phyloP scores from a whole-genome alignment of 2,329 filamentous ascomycete genomes.

The Aspergillus neoniger region DNA sequence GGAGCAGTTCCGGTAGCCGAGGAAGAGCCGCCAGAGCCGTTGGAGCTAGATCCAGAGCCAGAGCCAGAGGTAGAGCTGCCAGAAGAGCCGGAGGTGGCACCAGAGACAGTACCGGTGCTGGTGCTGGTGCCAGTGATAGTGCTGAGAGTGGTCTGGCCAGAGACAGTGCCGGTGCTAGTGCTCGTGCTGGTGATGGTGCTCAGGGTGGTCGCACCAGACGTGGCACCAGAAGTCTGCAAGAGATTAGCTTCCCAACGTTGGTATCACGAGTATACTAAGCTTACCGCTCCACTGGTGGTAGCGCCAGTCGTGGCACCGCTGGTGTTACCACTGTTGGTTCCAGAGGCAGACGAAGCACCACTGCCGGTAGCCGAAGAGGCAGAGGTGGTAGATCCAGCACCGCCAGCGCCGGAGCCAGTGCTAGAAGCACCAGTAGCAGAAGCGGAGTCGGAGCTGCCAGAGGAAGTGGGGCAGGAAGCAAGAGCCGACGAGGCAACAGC shows the following conservation, averaged over 20 bases:
- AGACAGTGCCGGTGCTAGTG: constrained; percentile 10
- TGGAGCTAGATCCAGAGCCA: constrained; percentile 21
- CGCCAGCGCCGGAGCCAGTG: constrained; percentile 23
- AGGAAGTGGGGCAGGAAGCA: constrained; percentile 33
- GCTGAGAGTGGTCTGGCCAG: constrained; percentile 6
- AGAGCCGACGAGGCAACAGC: constrained; percentile 37
- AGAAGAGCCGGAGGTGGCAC: constrained; percentile 18
- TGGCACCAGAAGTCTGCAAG: constrained; percentile 7
- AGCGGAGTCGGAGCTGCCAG: constrained; percentile 22
- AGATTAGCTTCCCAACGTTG: not conserved
- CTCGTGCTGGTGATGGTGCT: constrained; percentile 12
- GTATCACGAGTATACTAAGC: not conserved
- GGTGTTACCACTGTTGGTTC: constrained; percentile 21
- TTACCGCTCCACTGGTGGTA: constrained; percentile 6
- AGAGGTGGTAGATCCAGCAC: constrained; percentile 18
- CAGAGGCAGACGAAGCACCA: constrained; percentile 6
- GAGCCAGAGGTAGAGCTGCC: constrained; percentile 14
- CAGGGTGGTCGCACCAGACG: constrained; percentile 10
- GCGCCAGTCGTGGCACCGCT: constrained; percentile 7
- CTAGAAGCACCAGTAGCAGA: constrained; percentile 9
- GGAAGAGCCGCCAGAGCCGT: constrained; percentile 13
- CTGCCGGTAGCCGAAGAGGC: constrained; percentile 2
- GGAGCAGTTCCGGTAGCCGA: constrained; percentile 14
- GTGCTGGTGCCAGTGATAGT: constrained; percentile 11
- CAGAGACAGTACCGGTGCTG: constrained; percentile 9